Base-by-base conservation (phyloP, 352 stramenopile species). In the Phytophthora ramorum region DNA sequence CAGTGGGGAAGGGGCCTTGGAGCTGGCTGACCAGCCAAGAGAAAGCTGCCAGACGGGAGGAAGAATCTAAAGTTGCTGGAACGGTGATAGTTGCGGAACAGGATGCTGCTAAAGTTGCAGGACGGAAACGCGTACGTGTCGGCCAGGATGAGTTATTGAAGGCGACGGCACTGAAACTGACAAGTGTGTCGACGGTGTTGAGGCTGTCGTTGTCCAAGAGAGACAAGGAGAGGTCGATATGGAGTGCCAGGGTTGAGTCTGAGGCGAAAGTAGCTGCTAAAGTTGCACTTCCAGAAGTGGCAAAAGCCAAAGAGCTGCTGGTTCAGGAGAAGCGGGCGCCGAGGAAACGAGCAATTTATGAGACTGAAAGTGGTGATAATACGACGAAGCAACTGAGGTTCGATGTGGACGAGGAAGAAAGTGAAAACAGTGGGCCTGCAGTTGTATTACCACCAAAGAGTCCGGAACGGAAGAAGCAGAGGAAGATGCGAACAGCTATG, bases 361-460 rank as follows among this genome's bases (percentile, higher is more conserved):
- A 59, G 4, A 40, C 16, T 35, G 40, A 28, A 38, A 49, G 13
- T 37, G 30, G 24, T 20, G 62, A 55, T 22, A 40, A 10, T n/a
- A 54, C 37, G 13, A 59, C 17, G 28, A 64, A 58, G 37, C 22
- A 28, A 28, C 22, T 58, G 12, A 17, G 46, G 12, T 56, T 55
- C 55, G 37, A 49, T 55, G 19, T 1, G 20, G 40, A 53, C 22
- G 5, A 45, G 9, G 38, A 58, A 2, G 37, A 55, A 16, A 63
- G 3, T n/a, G 57, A 57, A 12, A 28, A 12, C 14, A 17, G n/a
- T 16, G 8, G 2, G 14, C 14, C 20, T 47, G 22, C 43, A 49
- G 13, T 4, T 69, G 53, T 34, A 57, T 52, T 70, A 13, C 55
- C 54, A 20, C 38, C 32, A 3, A 70, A 65, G 19, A 58, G 38